phyloP scores from a whole-genome alignment of 2,329 filamentous ascomycete genomes.

The Fragosphaeria purpurea region DNA sequence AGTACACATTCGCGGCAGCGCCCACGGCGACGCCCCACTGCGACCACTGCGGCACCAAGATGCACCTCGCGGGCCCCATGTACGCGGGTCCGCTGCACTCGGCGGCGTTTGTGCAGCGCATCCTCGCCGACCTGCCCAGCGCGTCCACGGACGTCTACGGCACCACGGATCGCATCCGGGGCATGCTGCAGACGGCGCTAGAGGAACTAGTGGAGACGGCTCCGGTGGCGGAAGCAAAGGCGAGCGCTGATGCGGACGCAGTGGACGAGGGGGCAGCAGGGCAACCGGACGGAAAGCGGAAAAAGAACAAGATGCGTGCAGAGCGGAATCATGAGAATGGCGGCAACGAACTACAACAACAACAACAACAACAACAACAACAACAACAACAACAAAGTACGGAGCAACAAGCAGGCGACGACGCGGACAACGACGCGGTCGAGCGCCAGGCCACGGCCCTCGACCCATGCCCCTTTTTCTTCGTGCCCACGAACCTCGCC shows the following conservation, averaged over 20 bases:
- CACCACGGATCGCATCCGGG: slow-evolving; percentile 72
- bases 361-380: too few species aligned
- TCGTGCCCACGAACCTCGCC: slow-evolving; percentile 64
- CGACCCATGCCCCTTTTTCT: slow-evolving; percentile 77
- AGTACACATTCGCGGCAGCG: slow-evolving; percentile 64
- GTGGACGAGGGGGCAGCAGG: slow-evolving; percentile 13
- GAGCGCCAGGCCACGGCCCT: slow-evolving; percentile 38
- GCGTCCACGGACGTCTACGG: slow-evolving; percentile 62
- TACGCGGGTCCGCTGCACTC: slow-evolving; percentile 86
- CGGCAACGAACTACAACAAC: too few species aligned
- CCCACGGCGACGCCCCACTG: slow-evolving; percentile 59
- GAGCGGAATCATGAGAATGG: too few species aligned
- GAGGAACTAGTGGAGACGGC: slow-evolving; percentile 51
- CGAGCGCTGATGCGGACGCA: slow-evolving; percentile 45
- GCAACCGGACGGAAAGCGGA: too few species aligned
- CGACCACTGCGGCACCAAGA: slow-evolving; percentile 75
- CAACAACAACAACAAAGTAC: too few species aligned
- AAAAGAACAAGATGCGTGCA: too few species aligned
- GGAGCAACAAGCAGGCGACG: neutral
- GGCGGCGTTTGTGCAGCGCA: slow-evolving; percentile 65
- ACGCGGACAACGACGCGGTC: slow-evolving; percentile 7
- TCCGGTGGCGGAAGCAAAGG: slow-evolving; percentile 49
- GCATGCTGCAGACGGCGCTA: slow-evolving; percentile 81
- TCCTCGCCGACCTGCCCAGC: slow-evolving; percentile 62
- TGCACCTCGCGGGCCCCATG: slow-evolving; percentile 88